phyloP scores from a whole-genome alignment of 2,329 filamentous ascomycete species.

The Xylariaceae sp. region DNA sequence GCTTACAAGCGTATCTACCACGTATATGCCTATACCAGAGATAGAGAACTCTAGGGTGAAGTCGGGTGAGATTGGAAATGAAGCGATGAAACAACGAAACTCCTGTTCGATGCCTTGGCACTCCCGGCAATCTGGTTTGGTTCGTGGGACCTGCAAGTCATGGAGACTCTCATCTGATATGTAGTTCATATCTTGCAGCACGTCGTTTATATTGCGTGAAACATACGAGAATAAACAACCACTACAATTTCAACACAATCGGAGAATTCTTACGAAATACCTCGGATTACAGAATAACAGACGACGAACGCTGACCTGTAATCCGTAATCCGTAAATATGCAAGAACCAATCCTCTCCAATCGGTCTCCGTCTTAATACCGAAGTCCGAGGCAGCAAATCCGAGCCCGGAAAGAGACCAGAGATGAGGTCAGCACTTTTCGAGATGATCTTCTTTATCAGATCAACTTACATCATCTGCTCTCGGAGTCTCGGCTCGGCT shows the following conservation, averaged over 20 bases:
- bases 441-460: slow-evolving; percentile 15
- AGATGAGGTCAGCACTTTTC: not conserved
- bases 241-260: not conserved
- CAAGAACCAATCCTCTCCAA: too few species aligned
- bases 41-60: not conserved
- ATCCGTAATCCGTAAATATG: too few species aligned
- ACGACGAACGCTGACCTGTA: too few species aligned
- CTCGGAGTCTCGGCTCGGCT: not conserved
- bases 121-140: too few species aligned
- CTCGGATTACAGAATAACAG: too few species aligned
- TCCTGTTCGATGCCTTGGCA: too few species aligned
- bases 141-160: too few species aligned
- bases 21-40: not conserved
- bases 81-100: not conserved
- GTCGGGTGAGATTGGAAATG: not conserved
- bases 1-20: not conserved
- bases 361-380: slow-evolving; percentile 9
- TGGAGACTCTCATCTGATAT: too few species aligned
- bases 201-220: not conserved
- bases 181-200: too few species aligned
- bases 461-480: slow-evolving; percentile 12
- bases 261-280: not conserved
- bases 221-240: not conserved
- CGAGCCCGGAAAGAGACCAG: slow-evolving; percentile 8
- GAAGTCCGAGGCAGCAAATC: slow-evolving; percentile 15